Base-by-base conservation (phyloP, 2,329 filamentous ascomycete genomes). In the Diplodia scrobiculata region DNA sequence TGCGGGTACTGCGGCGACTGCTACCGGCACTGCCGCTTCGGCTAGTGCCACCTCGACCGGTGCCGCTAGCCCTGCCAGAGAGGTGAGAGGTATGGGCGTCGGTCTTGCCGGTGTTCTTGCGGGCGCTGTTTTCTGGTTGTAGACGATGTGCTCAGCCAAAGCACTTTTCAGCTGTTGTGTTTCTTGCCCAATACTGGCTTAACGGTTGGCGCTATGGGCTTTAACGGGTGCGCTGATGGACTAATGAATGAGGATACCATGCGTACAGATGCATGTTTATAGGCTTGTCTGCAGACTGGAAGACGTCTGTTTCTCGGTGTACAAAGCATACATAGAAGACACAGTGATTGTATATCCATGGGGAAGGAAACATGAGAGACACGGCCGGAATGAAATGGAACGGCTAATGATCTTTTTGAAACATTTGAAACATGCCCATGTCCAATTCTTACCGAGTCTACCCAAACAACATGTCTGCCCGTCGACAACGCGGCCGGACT, bases 131-230 rank as follows among this genome's bases (percentile, higher is more conserved):
- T 75, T 70, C 70, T 70, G 71, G 72, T 67, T 74, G 68, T 74
- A 58, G 69, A 25, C n/a, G 4, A 21, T 25, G 25, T 13, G n/a
- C 19, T 32, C 29, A 9, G 7, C 29, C 29, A 32, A 32, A 17
- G 83, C 84, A 65, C 72, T 84, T 60, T 73, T 84, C 27, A 83
- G 82, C 71, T 80, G 80, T 63, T 51, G 78, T 84, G 29, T 81
- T 86, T 10, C 72, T 83, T 50, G 67, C 83, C 65, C 85, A 82
- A 51, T 81, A 82, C n/a, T 66, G 58, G 54, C 29, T 29, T 62
- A 62, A 50, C 51, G 29, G 36, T 38, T 36, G 58, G 58, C 58
- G 41, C 45, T 14, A 17, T 36, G 48, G 58, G 58, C 17, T 62
- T 32, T n/a, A 19, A 47, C 34, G 21, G 58, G 48, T 50, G 17